Conservation (phyloP, 1,284 basidiomycete species). For the Trametes polyzona region DNA sequence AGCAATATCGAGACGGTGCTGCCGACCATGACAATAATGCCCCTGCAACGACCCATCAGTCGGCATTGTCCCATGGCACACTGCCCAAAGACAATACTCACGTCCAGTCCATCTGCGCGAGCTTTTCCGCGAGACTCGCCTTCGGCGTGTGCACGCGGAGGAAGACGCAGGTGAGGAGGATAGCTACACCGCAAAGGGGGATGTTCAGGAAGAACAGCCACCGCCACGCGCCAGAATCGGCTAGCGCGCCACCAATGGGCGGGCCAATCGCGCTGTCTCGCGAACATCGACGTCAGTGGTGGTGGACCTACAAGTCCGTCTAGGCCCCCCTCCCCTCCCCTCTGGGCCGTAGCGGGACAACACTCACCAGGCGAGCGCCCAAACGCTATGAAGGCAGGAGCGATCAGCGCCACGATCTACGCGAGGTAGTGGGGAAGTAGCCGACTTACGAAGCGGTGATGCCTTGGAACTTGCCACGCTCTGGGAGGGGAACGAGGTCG, state of each 20-base stretch:
- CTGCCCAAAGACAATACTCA: slow-evolving; percentile 23
- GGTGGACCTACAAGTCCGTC: too few species aligned
- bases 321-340: too few species aligned
- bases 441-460: slow-evolving; percentile 22
- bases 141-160: slow-evolving; percentile 28
- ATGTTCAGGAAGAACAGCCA: slow-evolving; percentile 21
- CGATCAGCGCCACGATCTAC: neutral
- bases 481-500: slow-evolving; percentile 23
- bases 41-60: slow-evolving; percentile 11
- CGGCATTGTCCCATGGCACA: neutral
- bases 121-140: slow-evolving; percentile 32
- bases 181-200: slow-evolving; percentile 20
- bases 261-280: slow-evolving; percentile 1
- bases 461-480: slow-evolving; percentile 21
- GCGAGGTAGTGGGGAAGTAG: neutral
- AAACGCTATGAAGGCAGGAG: neutral
- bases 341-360: neutral
- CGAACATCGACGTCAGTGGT: neutral
- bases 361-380: slow-evolving; percentile 9
- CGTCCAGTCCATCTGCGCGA: slow-evolving; percentile 42
- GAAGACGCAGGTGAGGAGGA: slow-evolving; percentile 16
- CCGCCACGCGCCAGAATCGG: slow-evolving; percentile 15
- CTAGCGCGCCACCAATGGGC: slow-evolving; percentile 12
- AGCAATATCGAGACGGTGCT: slow-evolving; percentile 20
- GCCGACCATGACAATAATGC: slow-evolving; percentile 21